Conservation (phyloP, 2,329 filamentous ascomycete species). For the Alternaria dauci region DNA sequence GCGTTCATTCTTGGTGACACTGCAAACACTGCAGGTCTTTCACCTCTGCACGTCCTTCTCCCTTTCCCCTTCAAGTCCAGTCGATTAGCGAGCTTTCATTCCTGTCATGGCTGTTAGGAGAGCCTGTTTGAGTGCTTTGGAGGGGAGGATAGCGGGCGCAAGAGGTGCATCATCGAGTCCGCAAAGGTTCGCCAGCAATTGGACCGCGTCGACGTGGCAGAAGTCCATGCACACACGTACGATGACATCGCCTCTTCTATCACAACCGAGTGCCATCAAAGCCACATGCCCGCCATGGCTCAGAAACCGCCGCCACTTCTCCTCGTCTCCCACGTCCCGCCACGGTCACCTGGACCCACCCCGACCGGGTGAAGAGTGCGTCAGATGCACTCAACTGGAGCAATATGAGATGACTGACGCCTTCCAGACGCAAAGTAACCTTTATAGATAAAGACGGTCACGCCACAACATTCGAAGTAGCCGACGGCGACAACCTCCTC, state of each 20-base stretch:
- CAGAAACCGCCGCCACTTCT: conserved; percentile 64
- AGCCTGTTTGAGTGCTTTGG: conserved; percentile 15
- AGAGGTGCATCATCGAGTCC: conserved; percentile 20
- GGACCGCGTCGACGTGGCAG: conserved; percentile 11
- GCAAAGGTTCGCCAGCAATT: conserved; percentile 32
- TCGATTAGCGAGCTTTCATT: not conserved
- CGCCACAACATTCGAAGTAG: conserved; percentile 78
- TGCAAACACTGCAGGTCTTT: conserved; percentile 5
- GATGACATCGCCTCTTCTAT: not conserved
- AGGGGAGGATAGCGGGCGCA: conserved; percentile 14
- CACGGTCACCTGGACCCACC: conserved; percentile 87
- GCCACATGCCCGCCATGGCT: conserved; percentile 11
- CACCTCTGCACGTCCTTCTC: conserved; percentile 10
- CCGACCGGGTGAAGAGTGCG: conserved; percentile 90
- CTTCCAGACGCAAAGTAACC: conserved; percentile 78
- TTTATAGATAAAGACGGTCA: conserved; percentile 92
- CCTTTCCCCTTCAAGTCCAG: not conserved
- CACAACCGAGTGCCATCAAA: not conserved
- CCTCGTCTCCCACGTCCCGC: conserved; percentile 64
- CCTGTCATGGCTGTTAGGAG: conserved; percentile 25
- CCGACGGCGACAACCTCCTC: conserved; percentile 88
- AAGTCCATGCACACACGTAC: not conserved
- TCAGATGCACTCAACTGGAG: conserved; percentile 20
- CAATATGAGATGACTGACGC: conserved; percentile 11
- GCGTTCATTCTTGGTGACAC: conserved; percentile 10